Evolutionary conservation across 805 yeast genomes (phyloP).

Genomic region (Ogataea pini): DNA sequence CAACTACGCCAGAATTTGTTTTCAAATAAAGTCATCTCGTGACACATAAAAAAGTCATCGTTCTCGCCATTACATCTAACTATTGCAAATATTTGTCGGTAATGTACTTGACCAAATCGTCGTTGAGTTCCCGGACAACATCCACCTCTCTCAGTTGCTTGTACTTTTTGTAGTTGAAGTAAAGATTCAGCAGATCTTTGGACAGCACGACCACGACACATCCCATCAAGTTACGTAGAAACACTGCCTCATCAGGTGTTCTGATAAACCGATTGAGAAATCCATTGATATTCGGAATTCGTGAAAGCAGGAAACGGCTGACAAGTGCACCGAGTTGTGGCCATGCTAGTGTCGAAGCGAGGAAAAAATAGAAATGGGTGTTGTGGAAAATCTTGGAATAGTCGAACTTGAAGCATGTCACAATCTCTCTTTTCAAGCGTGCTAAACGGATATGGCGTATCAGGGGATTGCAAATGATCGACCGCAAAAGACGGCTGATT

Average conservation of each 20-base stretch:
- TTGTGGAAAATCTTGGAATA: constrained; percentile 30
- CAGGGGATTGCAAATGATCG: constrained; percentile 13
- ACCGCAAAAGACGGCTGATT: constrained; percentile 5
- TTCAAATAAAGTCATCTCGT: too few relatives aligned
- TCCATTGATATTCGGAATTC: constrained; percentile 25
- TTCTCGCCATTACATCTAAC: background rate
- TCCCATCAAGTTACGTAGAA: constrained; percentile 38
- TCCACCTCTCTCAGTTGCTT: constrained; percentile 30
- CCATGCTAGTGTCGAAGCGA: constrained; percentile 36
- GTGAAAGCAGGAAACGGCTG: constrained; percentile 25
- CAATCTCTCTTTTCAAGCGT: constrained; percentile 31
- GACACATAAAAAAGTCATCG: background rate
- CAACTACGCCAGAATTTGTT: too few relatives aligned
- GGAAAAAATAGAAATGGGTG: constrained; percentile 18
- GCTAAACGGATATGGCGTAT: constrained; percentile 20
- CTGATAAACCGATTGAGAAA: constrained; percentile 23
- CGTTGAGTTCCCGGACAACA: constrained; percentile 20
- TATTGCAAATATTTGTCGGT: constrained; percentile 13
- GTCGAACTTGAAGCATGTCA: constrained; percentile 30
- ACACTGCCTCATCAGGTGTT: constrained; percentile 41
- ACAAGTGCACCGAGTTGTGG: constrained; percentile 34
- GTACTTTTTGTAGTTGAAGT: constrained; percentile 34
- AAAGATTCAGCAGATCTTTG: constrained; percentile 37
- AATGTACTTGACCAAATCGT: constrained; percentile 16
- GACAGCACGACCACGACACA: constrained; percentile 31